Percentiles rank a stretch among this genome's conserved stretches.
Evolutionary conservation across 495 filamentous ascomycete genomes (phyloP).

Genomic region (Friedmanniomyces simplex): DNA sequence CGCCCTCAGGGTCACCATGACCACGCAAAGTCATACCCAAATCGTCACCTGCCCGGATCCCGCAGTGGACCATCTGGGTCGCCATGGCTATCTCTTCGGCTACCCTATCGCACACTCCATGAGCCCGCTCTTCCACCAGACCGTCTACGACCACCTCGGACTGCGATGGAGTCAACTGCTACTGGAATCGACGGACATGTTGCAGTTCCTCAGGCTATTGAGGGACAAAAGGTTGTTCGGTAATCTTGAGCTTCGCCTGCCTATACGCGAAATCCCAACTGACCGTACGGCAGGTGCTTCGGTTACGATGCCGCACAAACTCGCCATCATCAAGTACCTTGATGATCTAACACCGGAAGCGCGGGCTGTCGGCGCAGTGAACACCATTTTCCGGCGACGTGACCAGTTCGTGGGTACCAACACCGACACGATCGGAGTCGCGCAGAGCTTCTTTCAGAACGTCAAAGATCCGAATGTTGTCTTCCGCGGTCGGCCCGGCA

Average conservation of each 20-base stretch:
- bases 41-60: constrained; percentile 8
- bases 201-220: constrained; percentile 41
- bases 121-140: constrained; percentile 57
- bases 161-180: constrained; percentile 54
- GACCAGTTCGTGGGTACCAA: constrained; percentile 56
- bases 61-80: constrained; percentile 30
- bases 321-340: constrained; percentile 55
- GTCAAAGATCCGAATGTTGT: constrained; percentile 32
- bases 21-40: neutral
- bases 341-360: constrained; percentile 59
- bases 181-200: constrained; percentile 43
- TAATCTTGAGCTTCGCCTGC: too few relatives aligned
- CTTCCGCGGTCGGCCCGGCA: constrained; percentile 45
- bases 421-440: constrained; percentile 65
- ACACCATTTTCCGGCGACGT: constrained; percentile 57
- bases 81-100: constrained; percentile 46
- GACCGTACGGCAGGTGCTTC: constrained; percentile 37
- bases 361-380: constrained; percentile 57
- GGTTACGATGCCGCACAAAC: constrained; percentile 69
- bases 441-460: constrained; percentile 57
- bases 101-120: constrained; percentile 56
- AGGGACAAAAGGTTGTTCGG: constrained; percentile 45
- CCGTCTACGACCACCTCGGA: constrained; percentile 48
- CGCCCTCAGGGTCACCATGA: neutral
- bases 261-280: too few relatives aligned